A percentile compares a stretch with the other conserved stretches of the same genome.
Conservation (phyloP, 139 green algal species). For the Picochlorum sp. region DNA sequence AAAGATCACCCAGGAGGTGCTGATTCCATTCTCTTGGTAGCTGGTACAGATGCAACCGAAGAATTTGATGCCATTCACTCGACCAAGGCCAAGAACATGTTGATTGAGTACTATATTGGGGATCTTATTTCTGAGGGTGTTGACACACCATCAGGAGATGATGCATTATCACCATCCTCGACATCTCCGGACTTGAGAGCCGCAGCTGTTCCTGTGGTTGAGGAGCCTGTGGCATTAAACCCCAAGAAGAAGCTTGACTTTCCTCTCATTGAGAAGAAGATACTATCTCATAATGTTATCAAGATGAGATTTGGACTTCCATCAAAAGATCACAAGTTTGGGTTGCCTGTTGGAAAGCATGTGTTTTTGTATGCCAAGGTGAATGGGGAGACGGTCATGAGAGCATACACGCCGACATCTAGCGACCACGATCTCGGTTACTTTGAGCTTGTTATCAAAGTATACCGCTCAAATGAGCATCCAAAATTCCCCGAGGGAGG, state of each 20-base stretch:
- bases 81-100: conserved; percentile 73
- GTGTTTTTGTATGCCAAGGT: conserved; percentile 84
- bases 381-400: conserved; percentile 81
- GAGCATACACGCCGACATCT: conserved; percentile 92
- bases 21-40: conserved; percentile 76
- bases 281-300: conserved; percentile 76
- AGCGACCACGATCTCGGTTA: conserved; percentile 74
- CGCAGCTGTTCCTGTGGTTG: background rate
- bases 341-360: conserved; percentile 90
- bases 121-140: conserved; percentile 25
- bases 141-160: conserved; percentile 8
- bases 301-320: conserved; percentile 91
- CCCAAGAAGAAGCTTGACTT: conserved; percentile 71
- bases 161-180: background rate
- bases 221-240: conserved; percentile 59
- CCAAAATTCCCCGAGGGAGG: conserved; percentile 81
- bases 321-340: conserved; percentile 71
- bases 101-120: conserved; percentile 74
- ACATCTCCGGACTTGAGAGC: background rate
- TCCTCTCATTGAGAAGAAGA: conserved; percentile 63
- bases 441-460: conserved; percentile 96
- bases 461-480: conserved; percentile 72
- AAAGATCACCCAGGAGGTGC: conserved; percentile 85
- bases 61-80: conserved; percentile 88
- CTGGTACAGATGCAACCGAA: conserved; percentile 62